A percentile compares a stretch with the other conserved stretches of the same genome.
Evolutionary conservation across 2,329 filamentous ascomycete species (phyloP).

Genomic region (Graphiopsis chlorocephala): DNA sequence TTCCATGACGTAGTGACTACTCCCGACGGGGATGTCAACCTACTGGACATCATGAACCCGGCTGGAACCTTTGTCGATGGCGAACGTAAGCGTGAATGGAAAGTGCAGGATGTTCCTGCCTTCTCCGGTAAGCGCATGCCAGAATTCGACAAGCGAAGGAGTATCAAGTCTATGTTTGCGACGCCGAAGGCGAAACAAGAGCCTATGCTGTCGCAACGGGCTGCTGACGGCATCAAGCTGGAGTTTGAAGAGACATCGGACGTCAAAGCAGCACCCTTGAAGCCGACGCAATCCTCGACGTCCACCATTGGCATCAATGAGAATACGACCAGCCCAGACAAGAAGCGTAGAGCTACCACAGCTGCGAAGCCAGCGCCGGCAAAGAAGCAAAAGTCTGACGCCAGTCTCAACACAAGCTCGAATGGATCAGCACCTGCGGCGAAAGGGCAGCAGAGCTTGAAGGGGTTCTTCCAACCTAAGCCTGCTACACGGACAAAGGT

Average conservation of each 20-base stretch:
- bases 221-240: background rate
- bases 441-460: slow-evolving; percentile 62
- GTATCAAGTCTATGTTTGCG: slow-evolving; percentile 89
- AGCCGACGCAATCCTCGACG: background rate
- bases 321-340: background rate
- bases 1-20: slow-evolving; percentile 61
- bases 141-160: slow-evolving; percentile 81
- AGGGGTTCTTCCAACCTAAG: slow-evolving; percentile 75
- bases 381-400: slow-evolving; percentile 53
- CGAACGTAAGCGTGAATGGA: slow-evolving; percentile 64
- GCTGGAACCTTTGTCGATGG: slow-evolving; percentile 68
- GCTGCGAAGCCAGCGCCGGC: slow-evolving; percentile 31
- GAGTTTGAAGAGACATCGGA: background rate
- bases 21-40: slow-evolving; percentile 47
- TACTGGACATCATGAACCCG: slow-evolving; percentile 78
- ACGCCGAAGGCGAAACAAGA: slow-evolving; percentile 37
- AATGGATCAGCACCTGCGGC: slow-evolving; percentile 19
- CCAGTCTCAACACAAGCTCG: slow-evolving; percentile 22
- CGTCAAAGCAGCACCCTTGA: background rate
- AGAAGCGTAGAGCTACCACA: slow-evolving; percentile 37
- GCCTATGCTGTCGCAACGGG: background rate
- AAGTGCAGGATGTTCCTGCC: slow-evolving; percentile 63
- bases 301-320: background rate
- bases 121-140: slow-evolving; percentile 80
- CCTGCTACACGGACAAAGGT: background rate